Conservation (phyloP, 192 early-diverging fungal species). For the Backusella psychrophila region DNA sequence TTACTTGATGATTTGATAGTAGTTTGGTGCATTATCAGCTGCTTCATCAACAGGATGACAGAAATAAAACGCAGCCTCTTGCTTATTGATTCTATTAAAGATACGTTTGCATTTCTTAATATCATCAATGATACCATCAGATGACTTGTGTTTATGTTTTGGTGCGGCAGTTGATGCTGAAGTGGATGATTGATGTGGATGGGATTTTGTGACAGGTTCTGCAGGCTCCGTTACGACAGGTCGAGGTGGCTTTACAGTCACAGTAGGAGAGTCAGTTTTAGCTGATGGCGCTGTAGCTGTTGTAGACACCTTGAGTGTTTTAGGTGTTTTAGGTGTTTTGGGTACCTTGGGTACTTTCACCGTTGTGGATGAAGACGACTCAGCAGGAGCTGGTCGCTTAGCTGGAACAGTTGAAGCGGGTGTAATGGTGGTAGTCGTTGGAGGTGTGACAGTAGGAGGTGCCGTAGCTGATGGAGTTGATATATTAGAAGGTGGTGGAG, state of each 20-base stretch:
- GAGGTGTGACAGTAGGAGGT: slow-evolving; percentile 16
- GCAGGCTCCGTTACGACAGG: neutral
- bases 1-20: slow-evolving; percentile 59
- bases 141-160: slow-evolving; percentile 2
- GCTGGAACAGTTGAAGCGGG: neutral
- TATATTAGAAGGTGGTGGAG: slow-evolving; percentile 27
- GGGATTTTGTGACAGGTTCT: neutral
- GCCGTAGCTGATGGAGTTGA: slow-evolving; percentile 38
- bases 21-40: slow-evolving; percentile 52
- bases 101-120: slow-evolving; percentile 36
- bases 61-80: slow-evolving; percentile 56
- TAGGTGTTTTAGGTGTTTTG: slow-evolving; percentile 11
- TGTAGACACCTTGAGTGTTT: slow-evolving; percentile 23
- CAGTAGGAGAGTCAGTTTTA: slow-evolving; percentile 16
- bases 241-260: neutral
- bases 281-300: slow-evolving; percentile 14
- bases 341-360: slow-evolving; percentile 29
- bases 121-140: slow-evolving; percentile 30
- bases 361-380: neutral
- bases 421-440: slow-evolving; percentile 17
- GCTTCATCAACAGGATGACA: slow-evolving; percentile 57
- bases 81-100: slow-evolving; percentile 42
- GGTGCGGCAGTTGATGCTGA: neutral
- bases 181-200: neutral
- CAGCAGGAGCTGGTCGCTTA: neutral